Evolutionary conservation across 2,329 filamentous ascomycete genomes (phyloP), one percentile per base, ranked within the genome.

Genomic region (Colletotrichum abscissum): DNA sequence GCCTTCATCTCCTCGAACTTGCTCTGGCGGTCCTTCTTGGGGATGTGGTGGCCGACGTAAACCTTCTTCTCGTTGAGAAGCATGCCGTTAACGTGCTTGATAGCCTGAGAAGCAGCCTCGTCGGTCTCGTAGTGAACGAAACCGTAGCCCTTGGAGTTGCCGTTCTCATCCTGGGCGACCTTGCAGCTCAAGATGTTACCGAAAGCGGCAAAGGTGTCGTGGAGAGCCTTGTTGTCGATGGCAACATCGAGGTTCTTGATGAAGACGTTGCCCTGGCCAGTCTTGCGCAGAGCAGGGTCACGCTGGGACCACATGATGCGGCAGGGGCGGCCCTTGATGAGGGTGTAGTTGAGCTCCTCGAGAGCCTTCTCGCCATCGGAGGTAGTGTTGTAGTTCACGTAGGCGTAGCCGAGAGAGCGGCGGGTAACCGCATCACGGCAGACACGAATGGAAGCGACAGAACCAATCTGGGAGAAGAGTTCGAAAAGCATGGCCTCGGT

Each of bases 1-100:
- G 97, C 97, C 93, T 99, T 99, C 96, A 99, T 99, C 90, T 99
- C 97, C 89, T 99, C 97, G 80, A 98, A 98, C 89, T 99, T 99
- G 94, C 95, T 98, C 91, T 98, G 97, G 80, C 97, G 96, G 83
- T 99, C 97, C 91, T 98, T 98, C 93, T 98, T 98, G 84, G 97
- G 95, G 81, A 99, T 98, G 88, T 99, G 97, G 87, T 98, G 96
- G 77, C 97, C 97, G 79, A 99, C 97, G 80, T 97, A 99, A 77
- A 99, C 97, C 91, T 99, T 99, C 93, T 99, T 99, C 91, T 99
- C 97, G 88, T 99, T 99, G 83, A 99, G 87, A 84, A 99, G 89
- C 97, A 99, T 99, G 84, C 97, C 97, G 85, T 99, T 99, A 82
- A 99, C 97, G 82, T 97, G 95, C 91, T 98, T 98, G 90, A 99